These are phyloP conservation scores for Spathaspora girioi DNA, from an alignment of 805 yeast species.

Conservation along the genomic window DNA sequence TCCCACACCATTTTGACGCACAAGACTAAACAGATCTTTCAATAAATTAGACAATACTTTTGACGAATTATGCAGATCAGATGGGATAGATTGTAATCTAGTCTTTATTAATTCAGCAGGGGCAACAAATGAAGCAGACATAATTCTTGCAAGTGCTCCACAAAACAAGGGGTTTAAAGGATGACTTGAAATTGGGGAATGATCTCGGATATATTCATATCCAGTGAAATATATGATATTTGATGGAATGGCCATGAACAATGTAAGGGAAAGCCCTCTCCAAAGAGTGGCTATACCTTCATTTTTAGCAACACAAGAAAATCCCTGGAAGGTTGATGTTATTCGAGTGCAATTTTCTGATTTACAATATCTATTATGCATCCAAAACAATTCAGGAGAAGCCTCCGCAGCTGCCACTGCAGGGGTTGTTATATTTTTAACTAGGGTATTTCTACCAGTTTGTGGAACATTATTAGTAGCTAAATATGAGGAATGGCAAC, in stretches of 20 bases:
- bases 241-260: constrained; percentile 88
- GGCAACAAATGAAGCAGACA: constrained; percentile 82
- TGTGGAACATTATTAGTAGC: constrained; percentile 16
- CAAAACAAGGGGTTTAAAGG: constrained; percentile 79
- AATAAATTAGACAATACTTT: constrained; percentile 44
- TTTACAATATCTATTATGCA: constrained; percentile 33
- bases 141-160: constrained; percentile 77
- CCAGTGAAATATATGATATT: constrained; percentile 94
- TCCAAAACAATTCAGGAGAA: constrained; percentile 31
- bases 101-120: constrained; percentile 89
- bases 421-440: constrained; percentile 22
- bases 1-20: constrained; percentile 52
- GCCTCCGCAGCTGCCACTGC: constrained; percentile 20
- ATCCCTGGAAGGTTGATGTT: constrained; percentile 73
- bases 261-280: constrained; percentile 82
- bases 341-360: constrained; percentile 44
- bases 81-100: constrained; percentile 83
- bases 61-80: constrained; percentile 25
- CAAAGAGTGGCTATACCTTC: constrained; percentile 82
- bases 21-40: constrained; percentile 49
- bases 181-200: constrained; percentile 40
- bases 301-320: constrained; percentile 55
- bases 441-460: constrained; percentile 18
- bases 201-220: constrained; percentile 79
- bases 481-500: constrained; percentile 20